Evolutionary conservation across 768 basidiomycete species (phyloP).

Genomic region (Hydnum rufescens): DNA sequence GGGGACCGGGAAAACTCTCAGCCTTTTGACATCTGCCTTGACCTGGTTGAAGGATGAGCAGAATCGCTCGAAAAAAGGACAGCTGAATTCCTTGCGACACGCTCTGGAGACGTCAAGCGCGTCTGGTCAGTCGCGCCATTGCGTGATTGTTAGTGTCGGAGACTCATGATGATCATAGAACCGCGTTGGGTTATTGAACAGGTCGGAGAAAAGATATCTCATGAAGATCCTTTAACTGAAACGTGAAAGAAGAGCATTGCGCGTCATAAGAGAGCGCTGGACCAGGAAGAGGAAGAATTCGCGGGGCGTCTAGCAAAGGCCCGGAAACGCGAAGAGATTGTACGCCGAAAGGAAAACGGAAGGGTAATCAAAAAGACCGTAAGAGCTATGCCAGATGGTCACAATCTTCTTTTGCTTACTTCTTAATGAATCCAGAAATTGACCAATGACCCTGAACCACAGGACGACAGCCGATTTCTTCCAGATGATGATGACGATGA

Average conservation of each 20-base stretch:
- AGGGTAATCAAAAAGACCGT: slow-evolving; percentile 35
- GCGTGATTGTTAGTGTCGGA: neutral
- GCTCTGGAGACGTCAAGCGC: slow-evolving; percentile 6
- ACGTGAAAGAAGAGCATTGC: slow-evolving; percentile 33
- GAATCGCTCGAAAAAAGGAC: slow-evolving; percentile 46
- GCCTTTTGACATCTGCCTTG: slow-evolving; percentile 53
- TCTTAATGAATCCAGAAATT: neutral
- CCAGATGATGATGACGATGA: slow-evolving; percentile 29
- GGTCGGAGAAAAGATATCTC: neutral
- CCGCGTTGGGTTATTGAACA: slow-evolving; percentile 53
- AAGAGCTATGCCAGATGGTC: slow-evolving; percentile 11
- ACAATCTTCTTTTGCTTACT: neutral
- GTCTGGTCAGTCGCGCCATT: neutral
- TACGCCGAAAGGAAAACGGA: slow-evolving; percentile 33
- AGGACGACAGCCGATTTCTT: slow-evolving; percentile 49
- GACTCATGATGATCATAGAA: slow-evolving; percentile 18
- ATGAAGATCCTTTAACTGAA: neutral
- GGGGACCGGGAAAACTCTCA: slow-evolving; percentile 52
- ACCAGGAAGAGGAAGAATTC: slow-evolving; percentile 44
- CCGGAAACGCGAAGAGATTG: slow-evolving; percentile 37
- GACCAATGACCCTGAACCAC: slow-evolving; percentile 10
- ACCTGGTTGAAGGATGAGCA: slow-evolving; percentile 58
- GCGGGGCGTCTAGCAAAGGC: slow-evolving; percentile 39
- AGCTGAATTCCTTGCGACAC: slow-evolving; percentile 23
- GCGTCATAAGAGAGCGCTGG: slow-evolving; percentile 42